These are phyloP conservation scores for Amorphotheca resinae DNA, from an alignment of 495 filamentous ascomycete genomes.

Conservation along the genomic window DNA sequence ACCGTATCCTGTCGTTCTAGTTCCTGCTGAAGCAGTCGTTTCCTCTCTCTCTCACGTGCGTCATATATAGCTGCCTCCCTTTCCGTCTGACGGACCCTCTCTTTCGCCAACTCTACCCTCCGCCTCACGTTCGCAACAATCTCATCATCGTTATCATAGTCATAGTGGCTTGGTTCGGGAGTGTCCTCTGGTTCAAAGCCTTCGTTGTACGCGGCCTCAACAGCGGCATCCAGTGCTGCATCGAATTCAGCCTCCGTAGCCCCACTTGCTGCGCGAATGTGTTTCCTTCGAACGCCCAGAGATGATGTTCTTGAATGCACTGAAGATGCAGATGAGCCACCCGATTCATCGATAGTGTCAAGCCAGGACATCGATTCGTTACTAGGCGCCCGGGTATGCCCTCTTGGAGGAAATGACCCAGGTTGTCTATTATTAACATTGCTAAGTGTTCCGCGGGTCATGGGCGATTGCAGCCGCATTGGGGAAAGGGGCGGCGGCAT, in stretches of 20 bases:
- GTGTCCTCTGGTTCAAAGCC: slow-evolving; percentile 66
- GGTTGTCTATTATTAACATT: slow-evolving; percentile 25
- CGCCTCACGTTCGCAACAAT: slow-evolving; percentile 47
- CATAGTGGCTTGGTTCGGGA: slow-evolving; percentile 26
- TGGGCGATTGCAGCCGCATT: slow-evolving; percentile 33
- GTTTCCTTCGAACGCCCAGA: slow-evolving; percentile 49
- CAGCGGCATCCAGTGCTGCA: slow-evolving; percentile 86
- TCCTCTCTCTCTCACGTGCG: slow-evolving; percentile 19
- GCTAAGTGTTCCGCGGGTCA: slow-evolving; percentile 25
- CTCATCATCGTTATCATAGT: slow-evolving; percentile 29
- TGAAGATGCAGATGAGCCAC: slow-evolving; percentile 67
- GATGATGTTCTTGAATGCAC: slow-evolving; percentile 68
- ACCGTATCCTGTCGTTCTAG: slow-evolving; percentile 21
- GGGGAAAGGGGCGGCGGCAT: slow-evolving; percentile 60
- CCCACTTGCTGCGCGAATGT: slow-evolving; percentile 52
- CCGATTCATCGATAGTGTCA: slow-evolving; percentile 93
- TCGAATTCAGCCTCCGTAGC: slow-evolving; percentile 88
- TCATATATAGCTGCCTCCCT: slow-evolving; percentile 47
- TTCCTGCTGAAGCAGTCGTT: slow-evolving; percentile 26
- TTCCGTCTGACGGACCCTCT: slow-evolving; percentile 67
- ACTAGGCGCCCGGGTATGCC: slow-evolving; percentile 45
- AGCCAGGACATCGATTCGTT: slow-evolving; percentile 84
- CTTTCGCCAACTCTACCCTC: slow-evolving; percentile 66
- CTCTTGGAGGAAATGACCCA: slow-evolving; percentile 16
- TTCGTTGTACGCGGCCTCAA: slow-evolving; percentile 93